Percentiles rank a stretch among this genome's conserved stretches.
These are phyloP conservation scores for Calamus simplicifolius DNA, from an alignment of 176 grass and related monocot species.

Conservation along the genomic window DNA sequence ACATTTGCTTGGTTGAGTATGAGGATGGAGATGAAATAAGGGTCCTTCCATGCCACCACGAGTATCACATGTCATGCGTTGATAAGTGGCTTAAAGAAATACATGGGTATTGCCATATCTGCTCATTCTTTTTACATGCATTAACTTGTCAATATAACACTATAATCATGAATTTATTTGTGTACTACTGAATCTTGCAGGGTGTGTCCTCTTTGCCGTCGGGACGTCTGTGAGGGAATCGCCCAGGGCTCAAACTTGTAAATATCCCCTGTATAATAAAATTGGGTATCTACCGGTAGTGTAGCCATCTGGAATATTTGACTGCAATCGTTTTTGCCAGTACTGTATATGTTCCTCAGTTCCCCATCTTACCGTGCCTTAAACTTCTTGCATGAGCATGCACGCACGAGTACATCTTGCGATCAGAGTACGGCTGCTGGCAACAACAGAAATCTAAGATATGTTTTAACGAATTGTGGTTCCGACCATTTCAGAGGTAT, in stretches of 20 bases:
- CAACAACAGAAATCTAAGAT: too few species aligned
- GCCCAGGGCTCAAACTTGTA: conserved; percentile 10
- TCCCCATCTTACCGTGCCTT: too few species aligned
- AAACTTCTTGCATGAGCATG: too few species aligned
- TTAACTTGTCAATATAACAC: background rate
- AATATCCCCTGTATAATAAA: background rate
- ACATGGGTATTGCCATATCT: conserved; percentile 43
- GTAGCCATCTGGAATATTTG: too few species aligned
- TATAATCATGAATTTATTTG: background rate
- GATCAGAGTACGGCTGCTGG: too few species aligned
- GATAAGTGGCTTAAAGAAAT: conserved; percentile 99
- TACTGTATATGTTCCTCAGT: too few species aligned
- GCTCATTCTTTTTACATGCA: background rate
- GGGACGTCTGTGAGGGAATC: conserved; percentile 54
- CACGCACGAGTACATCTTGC: too few species aligned
- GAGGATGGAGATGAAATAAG: conserved; percentile 87
- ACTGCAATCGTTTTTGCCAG: too few species aligned
- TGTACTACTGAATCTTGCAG: conserved; percentile 21
- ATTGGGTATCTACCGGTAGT: too few species aligned
- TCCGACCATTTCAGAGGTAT: too few species aligned
- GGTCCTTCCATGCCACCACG: conserved; percentile 80
- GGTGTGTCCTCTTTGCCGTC: conserved; percentile 77
- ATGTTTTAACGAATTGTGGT: too few species aligned
- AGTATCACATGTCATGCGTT: conserved; percentile 76
- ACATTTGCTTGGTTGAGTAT: conserved; percentile 89